Evolutionary conservation across 1,139 yeast species (phyloP), one percentile per base, ranked within the genome.

Genomic region (Blastobotrys ciferrii): DNA sequence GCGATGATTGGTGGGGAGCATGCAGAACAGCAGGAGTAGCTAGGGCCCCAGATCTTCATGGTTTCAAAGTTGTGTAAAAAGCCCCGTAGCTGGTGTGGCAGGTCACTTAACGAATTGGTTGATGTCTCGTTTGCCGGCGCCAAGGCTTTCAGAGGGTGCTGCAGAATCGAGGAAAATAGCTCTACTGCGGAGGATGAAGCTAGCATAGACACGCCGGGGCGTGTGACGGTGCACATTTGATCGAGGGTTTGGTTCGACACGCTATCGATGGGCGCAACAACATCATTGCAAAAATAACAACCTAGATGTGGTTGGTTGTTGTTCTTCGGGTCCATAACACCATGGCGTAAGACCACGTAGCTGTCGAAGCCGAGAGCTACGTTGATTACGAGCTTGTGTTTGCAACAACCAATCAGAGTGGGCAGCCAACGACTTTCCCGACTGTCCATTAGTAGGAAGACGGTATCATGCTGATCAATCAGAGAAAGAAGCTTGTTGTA

Each of bases 341-440:
- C 98, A 66, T 92, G 98, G 55, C 98, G 77, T 92, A 92, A 86
- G 0, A 91, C 98, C 46, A 94, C 72, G 62, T 81, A 92, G 53
- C 94, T 82, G 60, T 92, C 98, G 70, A 89, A 94, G 0, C 99
- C 99, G 35, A 92, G 71, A 0, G 98, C 98, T 0, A 95, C 95
- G 66, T 91, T 92, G 39, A 92, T 78, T 0, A 89, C 95, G 6
- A 80, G 72, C 65, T 92, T 92, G 45, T 75, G 65, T 60, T 76
- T 71, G 1, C 83, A 81, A 43, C 79, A 73, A 1, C 89, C 88
- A 42, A 92, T 69, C 0, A 91, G 80, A 0, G 98, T 86, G 0
- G 99, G 98, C 7, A 92, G 73, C 99, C 99, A 92, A 55, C 99
- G 74, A 1, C 96, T 81, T 63, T 92, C 99, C 47, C 99, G 74